Evolutionary conservation across 495 filamentous ascomycete genomes (phyloP).

Genomic region (Chaetomium fimeti): DNA sequence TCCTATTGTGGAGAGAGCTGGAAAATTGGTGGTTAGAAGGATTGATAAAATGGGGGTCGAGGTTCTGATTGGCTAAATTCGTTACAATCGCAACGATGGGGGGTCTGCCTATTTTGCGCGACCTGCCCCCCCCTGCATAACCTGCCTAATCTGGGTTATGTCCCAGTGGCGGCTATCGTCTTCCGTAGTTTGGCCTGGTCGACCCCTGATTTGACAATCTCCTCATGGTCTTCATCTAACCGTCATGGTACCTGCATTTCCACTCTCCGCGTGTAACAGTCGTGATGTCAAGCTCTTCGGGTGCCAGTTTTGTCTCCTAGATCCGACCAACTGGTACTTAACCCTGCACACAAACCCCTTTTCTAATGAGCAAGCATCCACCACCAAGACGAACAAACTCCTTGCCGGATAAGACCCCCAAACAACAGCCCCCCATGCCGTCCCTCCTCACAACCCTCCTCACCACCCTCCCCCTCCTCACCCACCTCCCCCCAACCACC

Average conservation of each 20-base stretch:
- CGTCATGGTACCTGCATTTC: not conserved
- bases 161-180: not conserved
- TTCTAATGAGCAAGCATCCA: not conserved
- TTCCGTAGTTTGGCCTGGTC: not conserved
- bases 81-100: too few relatives aligned
- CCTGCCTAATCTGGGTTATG: too few relatives aligned
- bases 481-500: constrained; percentile 14
- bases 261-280: not conserved
- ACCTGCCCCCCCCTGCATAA: too few relatives aligned
- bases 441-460: constrained; percentile 11
- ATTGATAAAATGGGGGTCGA: too few relatives aligned
- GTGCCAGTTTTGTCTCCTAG: not conserved
- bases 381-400: not conserved
- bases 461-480: constrained; percentile 6
- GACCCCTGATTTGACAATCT: constrained; percentile 3
- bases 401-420: not conserved
- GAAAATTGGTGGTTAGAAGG: too few relatives aligned
- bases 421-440: constrained; percentile 21
- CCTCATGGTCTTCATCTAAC: not conserved
- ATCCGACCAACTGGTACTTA: not conserved
- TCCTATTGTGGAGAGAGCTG: too few relatives aligned
- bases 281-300: not conserved
- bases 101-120: too few relatives aligned
- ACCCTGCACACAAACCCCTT: too few relatives aligned
- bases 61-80: too few relatives aligned